Evolutionary conservation across 225 moss, liverwort and hornwort species (phyloP).

Genomic region (Asterella californica): DNA sequence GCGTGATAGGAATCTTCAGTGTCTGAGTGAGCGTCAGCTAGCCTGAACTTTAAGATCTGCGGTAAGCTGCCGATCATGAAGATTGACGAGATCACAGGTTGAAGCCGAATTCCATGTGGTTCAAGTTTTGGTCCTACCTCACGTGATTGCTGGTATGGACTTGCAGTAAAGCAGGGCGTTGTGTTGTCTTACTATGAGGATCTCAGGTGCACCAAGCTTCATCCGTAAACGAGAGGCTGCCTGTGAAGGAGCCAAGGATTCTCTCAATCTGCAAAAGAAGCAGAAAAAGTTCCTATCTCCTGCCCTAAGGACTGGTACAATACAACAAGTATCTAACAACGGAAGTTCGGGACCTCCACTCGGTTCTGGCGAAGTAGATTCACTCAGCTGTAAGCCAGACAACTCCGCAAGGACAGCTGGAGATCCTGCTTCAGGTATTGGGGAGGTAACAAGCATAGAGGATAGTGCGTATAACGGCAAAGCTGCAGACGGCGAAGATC

Average conservation of each 20-base stretch:
- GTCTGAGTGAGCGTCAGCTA: too few relatives aligned
- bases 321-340: neutral
- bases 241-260: neutral
- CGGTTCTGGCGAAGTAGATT: neutral
- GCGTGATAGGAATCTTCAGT: too few relatives aligned
- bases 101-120: too few relatives aligned
- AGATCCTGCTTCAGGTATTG: neutral
- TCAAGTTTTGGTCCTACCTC: too few relatives aligned
- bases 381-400: neutral
- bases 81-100: too few relatives aligned
- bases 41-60: too few relatives aligned
- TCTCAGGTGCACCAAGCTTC: slow-evolving; percentile 13
- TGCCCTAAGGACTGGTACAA: neutral
- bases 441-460: neutral
- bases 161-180: neutral
- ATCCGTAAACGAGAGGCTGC: slow-evolving; percentile 9
- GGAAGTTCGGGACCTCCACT: neutral
- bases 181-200: slow-evolving; percentile 4
- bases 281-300: neutral
- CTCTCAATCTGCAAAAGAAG: neutral
- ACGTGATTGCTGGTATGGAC: too few relatives aligned
- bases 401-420: neutral
- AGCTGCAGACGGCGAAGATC: neutral
- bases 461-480: neutral
- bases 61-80: too few relatives aligned